phyloP scores from a whole-genome alignment of 176 grass and related monocot genomes.

The Zizania latifolia region DNA sequence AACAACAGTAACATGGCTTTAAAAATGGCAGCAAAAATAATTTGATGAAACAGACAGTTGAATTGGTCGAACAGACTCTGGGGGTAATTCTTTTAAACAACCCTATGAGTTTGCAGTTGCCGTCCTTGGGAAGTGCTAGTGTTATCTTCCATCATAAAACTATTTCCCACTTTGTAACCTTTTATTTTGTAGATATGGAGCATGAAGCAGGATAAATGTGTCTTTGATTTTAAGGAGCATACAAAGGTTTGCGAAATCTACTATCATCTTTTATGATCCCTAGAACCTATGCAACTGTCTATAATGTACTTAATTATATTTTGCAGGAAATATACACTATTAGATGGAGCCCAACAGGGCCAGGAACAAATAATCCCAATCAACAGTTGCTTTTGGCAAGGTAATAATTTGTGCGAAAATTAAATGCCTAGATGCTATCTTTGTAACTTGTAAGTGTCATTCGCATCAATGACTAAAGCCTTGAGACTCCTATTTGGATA shows the following conservation, averaged over 20 bases:
- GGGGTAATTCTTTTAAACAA: not conserved
- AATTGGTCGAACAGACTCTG: too few relatives aligned
- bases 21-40: not conserved
- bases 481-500: not conserved
- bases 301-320: constrained; percentile 22
- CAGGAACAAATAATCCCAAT: constrained; percentile 75
- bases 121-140: not conserved
- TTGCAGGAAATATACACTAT: constrained; percentile 97
- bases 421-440: not conserved
- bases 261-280: not conserved
- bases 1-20: not conserved
- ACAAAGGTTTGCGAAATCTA: constrained; percentile 52
- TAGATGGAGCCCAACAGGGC: constrained; percentile 92
- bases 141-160: not conserved
- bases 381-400: constrained; percentile 91
- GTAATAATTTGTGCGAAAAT: constrained; percentile 30
- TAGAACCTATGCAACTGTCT: not conserved
- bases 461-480: not conserved
- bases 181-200: constrained; percentile 80
- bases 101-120: not conserved
- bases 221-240: constrained; percentile 92
- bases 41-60: not conserved
- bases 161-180: not conserved
- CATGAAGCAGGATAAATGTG: constrained; percentile 87
- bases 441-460: not conserved